A percentile compares a stretch with the other conserved stretches of the same genome.
Evolutionary conservation across 2,329 filamentous ascomycete genomes (phyloP).

Genomic region (Cryphonectria nitschkei): DNA sequence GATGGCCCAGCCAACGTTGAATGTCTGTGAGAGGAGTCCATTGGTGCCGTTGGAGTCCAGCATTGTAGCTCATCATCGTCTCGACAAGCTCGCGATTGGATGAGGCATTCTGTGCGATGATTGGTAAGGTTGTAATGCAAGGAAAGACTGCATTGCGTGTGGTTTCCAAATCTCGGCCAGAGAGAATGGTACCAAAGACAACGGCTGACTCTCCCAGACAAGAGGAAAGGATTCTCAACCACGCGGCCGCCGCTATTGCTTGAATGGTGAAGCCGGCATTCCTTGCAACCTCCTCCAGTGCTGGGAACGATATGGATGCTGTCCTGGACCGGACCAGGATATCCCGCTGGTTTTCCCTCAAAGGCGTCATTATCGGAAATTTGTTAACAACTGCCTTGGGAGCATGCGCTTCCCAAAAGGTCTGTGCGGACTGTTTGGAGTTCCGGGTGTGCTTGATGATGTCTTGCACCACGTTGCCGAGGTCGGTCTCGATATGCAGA

Average conservation of each 20-base stretch:
- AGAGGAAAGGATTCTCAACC: constrained; percentile 73
- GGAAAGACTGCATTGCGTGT: constrained; percentile 69
- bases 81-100: constrained; percentile 62
- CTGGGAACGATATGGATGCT: constrained; percentile 44
- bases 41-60: constrained; percentile 68
- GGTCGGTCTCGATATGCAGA: constrained; percentile 35
- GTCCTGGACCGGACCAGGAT: constrained; percentile 42
- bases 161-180: constrained; percentile 69
- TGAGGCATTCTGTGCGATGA: constrained; percentile 59
- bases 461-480: constrained; percentile 39
- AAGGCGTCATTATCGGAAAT: constrained; percentile 78
- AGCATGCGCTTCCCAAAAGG: constrained; percentile 67
- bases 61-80: constrained; percentile 68
- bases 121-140: constrained; percentile 80
- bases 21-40: constrained; percentile 72
- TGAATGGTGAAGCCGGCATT: constrained; percentile 71
- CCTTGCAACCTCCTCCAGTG: constrained; percentile 61
- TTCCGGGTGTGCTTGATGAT: constrained; percentile 45
- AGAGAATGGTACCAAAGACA: constrained; percentile 80
- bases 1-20: constrained; percentile 70
- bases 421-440: constrained; percentile 39
- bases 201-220: constrained; percentile 77
- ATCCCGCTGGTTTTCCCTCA: constrained; percentile 45
- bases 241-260: constrained; percentile 74
- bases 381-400: constrained; percentile 61